Evolutionary conservation across 495 filamentous ascomycete species (phyloP), one percentile per base, ranked within the genome.

Genomic region (Lentithecium fluviatile): DNA sequence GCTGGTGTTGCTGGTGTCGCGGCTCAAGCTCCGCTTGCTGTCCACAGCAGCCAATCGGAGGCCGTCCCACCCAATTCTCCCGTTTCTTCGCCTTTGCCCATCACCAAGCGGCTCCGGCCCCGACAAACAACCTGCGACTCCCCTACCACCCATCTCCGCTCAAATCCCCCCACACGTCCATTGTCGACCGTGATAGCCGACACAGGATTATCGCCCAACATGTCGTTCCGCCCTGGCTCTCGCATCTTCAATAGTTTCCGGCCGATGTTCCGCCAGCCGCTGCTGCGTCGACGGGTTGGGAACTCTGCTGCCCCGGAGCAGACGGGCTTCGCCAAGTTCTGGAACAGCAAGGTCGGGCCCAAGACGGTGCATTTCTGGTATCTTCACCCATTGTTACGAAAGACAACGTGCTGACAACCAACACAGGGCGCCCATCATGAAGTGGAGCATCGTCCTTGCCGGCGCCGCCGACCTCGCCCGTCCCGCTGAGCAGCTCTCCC

Each of bases 361-460:
- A 95, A 96, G 85, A 98, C 94, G 56, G 91, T 98, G 71, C 94
- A 98, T 76, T 98, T 98, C 79, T 98, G 94, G 87, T 95, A 76
- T 63, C 83, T 29, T 19, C 10, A n/a, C 8, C 32, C 45, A 5
- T 6, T 21, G 12, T 21, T n/a, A n/a, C n/a, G n/a, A n/a, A n/a
- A n/a, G n/a, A n/a, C n/a, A n/a, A n/a, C n/a, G n/a, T n/a, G 15
- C 45, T 49, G 21, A 49, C 45, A 49, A 49, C 4, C 17, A 15
- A 15, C 12, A 49, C 67, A 93, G 89, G 91, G 94, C 93, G 23
- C 93, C 93, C 29, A 85, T 98, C 34, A 95, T 97, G 89, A 98
- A 97, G 86, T 98, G 94, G 94, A 83, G 78, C 64, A 75, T 98
- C 64, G 94, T 97, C 73, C 79, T 98, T 62, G 88, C 95, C 58